Base-by-base conservation (phyloP, 2,329 filamentous ascomycete genomes). In the Arachnopeziza araneosa region DNA sequence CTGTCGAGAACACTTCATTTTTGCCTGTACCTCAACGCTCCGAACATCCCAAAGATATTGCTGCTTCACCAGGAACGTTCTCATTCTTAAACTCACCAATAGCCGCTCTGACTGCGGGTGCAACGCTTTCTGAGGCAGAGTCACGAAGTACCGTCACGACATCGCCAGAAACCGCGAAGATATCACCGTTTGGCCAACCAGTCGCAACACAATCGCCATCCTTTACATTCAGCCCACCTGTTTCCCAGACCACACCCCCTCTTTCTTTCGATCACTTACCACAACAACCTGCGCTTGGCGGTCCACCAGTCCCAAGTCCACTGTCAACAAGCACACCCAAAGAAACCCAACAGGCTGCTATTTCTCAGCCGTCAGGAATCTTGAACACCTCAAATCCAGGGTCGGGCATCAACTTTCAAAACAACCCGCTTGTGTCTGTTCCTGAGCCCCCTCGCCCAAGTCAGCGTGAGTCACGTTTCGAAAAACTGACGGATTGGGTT, bases 401-500 rank as follows among this genome's bases (percentile, higher is more conserved):
- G 17, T 44, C 36, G 4, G 17, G 17, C 17, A 14, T 14, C 17
- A 44, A 44, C 17, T 44, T 14, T 7, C 36, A 44, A 6, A 44
- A 44, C 2, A 44, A 14, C 4, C 23, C 32, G 2, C 36, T 17
- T 2, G 19, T 24, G 19, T 17, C 24, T 36, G 14, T 54, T 30
- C 23, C 23, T 14, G 52, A 26, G 24, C 17, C 52, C 9, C 52
- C 52, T 19, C 4, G 12, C 10, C 22, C 52, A 36, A 21, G 52
- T 26, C 48, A 60, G 23, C 58, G 50, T 52, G 24, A 58, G 22
- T 32, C 52, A 21, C 55, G 56, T 53, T 55, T 67, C 22, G 59
- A 55, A 32, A 49, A 36, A 6, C 54, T 71, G 21, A 54, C 68
- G 19, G 57, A 69, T 24, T 73, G 71, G 71, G 50, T 68, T 52